Conservation (phyloP, 345 rosid genomes). For the Corymbia maculata region DNA sequence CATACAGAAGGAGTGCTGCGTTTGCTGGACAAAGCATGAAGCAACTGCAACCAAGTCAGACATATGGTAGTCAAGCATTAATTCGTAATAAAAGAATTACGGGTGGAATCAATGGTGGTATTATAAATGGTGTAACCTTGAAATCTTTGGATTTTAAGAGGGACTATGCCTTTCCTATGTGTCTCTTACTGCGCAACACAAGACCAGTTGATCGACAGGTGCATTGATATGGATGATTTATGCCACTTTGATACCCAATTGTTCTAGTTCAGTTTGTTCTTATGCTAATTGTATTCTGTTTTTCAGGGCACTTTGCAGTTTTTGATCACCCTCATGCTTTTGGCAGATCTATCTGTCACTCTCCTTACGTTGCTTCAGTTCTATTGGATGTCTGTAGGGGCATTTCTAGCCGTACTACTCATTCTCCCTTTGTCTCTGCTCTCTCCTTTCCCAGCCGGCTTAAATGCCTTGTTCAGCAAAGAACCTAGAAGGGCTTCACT, state of each 20-base stretch:
- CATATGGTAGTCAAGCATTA: slow-evolving; percentile 49
- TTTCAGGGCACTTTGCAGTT: slow-evolving; percentile 80
- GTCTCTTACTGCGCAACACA: slow-evolving; percentile 72
- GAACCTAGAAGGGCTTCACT: slow-evolving; percentile 90
- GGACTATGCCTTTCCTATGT: slow-evolving; percentile 67
- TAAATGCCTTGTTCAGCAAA: slow-evolving; percentile 90
- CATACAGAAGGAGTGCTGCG: slow-evolving; percentile 40
- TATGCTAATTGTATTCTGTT: slow-evolving; percentile 1
- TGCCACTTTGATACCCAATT: not conserved
- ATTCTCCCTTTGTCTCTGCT: slow-evolving; percentile 86
- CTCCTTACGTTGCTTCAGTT: slow-evolving; percentile 79
- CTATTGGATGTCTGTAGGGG: slow-evolving; percentile 89
- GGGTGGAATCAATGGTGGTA: slow-evolving; percentile 86
- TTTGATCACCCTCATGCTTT: slow-evolving; percentile 68
- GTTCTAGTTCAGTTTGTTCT: not conserved
- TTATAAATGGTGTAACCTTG: slow-evolving; percentile 64
- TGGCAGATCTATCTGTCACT: slow-evolving; percentile 81
- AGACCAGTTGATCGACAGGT: slow-evolving; percentile 96
- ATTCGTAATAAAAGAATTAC: slow-evolving; percentile 69
- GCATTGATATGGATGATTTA: not conserved
- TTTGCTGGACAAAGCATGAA: slow-evolving; percentile 28
- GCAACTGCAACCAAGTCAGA: slow-evolving; percentile 50
- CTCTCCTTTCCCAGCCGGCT: slow-evolving; percentile 90
- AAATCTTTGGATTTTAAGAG: slow-evolving; percentile 62
- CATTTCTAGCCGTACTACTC: slow-evolving; percentile 79